A percentile compares a stretch with the other conserved stretches of the same genome.
phyloP scores from a whole-genome alignment of 306 rosid species.

The Crataegus laevigata region DNA sequence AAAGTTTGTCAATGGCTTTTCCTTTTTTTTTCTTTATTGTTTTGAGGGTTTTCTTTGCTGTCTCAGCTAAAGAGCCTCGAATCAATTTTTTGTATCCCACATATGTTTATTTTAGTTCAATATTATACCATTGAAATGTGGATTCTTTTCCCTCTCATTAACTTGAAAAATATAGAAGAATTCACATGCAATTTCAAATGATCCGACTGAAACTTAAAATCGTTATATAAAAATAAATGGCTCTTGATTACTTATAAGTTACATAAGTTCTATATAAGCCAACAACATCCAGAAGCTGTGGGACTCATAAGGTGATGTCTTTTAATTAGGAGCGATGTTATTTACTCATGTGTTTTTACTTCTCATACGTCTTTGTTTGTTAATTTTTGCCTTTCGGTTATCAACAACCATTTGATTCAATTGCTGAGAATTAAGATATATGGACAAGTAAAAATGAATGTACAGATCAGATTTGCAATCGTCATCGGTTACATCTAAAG shows the following conservation, averaged over 20 bases:
- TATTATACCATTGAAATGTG: background rate
- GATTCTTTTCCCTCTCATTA: background rate
- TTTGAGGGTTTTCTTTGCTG: constrained; percentile 18
- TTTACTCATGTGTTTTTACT: too few relatives aligned
- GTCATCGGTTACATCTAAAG: background rate
- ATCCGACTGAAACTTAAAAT: too few relatives aligned
- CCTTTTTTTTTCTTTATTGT: constrained; percentile 30
- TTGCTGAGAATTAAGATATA: too few relatives aligned
- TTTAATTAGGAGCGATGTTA: background rate
- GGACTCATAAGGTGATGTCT: too few relatives aligned
- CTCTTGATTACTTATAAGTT: too few relatives aligned
- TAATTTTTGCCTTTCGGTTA: too few relatives aligned
- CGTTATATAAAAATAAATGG: too few relatives aligned
- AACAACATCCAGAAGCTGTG: background rate
- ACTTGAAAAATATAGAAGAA: too few relatives aligned
- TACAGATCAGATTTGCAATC: background rate
- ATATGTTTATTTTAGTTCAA: background rate
- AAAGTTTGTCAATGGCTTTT: background rate
- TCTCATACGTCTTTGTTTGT: too few relatives aligned
- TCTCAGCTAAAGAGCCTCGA: constrained; percentile 8
- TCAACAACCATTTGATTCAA: too few relatives aligned
- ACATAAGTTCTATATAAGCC: background rate
- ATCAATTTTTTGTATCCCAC: constrained; percentile 15
- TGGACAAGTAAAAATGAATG: too few relatives aligned
- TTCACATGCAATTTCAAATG: too few relatives aligned